A percentile compares a stretch with the other conserved stretches of the same genome.
These are phyloP conservation scores for Graphilbum ipis-grandicollis DNA, from an alignment of 2,329 filamentous ascomycete genomes.

Conservation along the genomic window DNA sequence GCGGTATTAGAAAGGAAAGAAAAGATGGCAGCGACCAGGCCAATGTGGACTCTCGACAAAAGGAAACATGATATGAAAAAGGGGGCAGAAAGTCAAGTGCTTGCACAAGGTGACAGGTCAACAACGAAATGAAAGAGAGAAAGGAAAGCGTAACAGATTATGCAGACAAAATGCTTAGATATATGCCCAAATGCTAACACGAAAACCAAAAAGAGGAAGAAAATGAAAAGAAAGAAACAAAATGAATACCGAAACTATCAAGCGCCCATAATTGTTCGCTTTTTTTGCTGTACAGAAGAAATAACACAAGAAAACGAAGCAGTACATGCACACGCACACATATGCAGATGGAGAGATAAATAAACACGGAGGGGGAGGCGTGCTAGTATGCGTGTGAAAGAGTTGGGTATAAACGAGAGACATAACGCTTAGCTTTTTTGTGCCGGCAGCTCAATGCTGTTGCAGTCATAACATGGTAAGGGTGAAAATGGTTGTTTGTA, in stretches of 20 bases:
- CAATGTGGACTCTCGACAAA: neutral
- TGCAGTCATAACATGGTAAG: neutral
- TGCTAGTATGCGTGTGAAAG: neutral
- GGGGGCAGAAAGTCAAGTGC: neutral
- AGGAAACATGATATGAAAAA: neutral
- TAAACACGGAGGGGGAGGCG: neutral
- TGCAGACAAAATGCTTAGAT: neutral
- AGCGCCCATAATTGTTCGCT: neutral
- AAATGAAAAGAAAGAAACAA: neutral
- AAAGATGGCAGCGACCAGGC: conserved; percentile 2
- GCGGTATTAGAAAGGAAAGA: conserved; percentile 2
- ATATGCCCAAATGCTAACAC: too few relatives aligned
- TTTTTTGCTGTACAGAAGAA: neutral
- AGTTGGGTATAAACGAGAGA: conserved; percentile 6
- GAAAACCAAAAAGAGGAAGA: neutral
- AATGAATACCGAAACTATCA: neutral
- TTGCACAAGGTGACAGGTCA: neutral
- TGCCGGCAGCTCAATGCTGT: neutral
- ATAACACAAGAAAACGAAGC: neutral
- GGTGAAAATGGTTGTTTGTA: too few relatives aligned
- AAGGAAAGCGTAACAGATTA: neutral
- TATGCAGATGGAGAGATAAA: neutral
- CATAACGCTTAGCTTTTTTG: neutral
- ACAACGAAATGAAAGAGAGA: neutral
- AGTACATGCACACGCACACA: neutral